Evolutionary conservation across 371 early-diverging fungal species (phyloP).

Genomic region (Syncephalastrum sp.): DNA sequence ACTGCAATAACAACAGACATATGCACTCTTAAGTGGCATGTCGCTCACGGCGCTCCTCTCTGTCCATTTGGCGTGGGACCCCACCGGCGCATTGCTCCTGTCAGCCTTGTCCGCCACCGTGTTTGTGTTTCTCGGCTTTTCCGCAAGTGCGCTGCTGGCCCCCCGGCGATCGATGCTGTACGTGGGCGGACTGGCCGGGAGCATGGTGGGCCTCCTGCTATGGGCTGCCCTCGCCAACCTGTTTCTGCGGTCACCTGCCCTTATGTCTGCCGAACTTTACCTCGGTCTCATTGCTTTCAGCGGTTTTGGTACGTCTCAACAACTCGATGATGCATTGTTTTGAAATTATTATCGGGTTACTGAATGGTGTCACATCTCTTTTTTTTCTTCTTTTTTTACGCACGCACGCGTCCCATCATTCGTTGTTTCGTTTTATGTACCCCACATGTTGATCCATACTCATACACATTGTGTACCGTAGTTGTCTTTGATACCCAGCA

Average conservation of each 20-base stretch:
- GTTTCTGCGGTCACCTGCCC: conserved; percentile 32
- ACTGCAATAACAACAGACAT: conserved; percentile 16
- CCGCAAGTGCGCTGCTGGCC: conserved; percentile 44
- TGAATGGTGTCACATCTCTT: neutral
- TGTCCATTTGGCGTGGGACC: conserved; percentile 30
- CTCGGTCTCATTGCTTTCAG: conserved; percentile 54
- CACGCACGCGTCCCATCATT: too few species aligned
- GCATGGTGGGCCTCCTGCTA: conserved; percentile 32
- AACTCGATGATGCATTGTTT: too few species aligned
- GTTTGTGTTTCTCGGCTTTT: conserved; percentile 53
- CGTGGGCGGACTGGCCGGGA: conserved; percentile 45
- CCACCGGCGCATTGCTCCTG: conserved; percentile 33
- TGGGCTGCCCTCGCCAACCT: conserved; percentile 51
- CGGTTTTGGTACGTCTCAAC: conserved; percentile 33
- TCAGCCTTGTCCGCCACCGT: conserved; percentile 39
- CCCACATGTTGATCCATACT: neutral
- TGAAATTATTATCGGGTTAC: too few species aligned
- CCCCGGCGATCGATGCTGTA: conserved; percentile 47
- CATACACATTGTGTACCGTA: conserved; percentile 7
- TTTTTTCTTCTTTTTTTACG: conserved; percentile 5
- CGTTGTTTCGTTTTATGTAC: too few species aligned
- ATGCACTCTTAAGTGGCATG: conserved; percentile 43
- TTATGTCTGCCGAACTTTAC: conserved; percentile 53
- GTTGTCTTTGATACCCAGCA: conserved; percentile 65
- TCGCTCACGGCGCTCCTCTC: conserved; percentile 28